These are phyloP conservation scores for Chlamydomonas asymmetrica DNA, from an alignment of 139 green algal species.

Conservation along the genomic window DNA sequence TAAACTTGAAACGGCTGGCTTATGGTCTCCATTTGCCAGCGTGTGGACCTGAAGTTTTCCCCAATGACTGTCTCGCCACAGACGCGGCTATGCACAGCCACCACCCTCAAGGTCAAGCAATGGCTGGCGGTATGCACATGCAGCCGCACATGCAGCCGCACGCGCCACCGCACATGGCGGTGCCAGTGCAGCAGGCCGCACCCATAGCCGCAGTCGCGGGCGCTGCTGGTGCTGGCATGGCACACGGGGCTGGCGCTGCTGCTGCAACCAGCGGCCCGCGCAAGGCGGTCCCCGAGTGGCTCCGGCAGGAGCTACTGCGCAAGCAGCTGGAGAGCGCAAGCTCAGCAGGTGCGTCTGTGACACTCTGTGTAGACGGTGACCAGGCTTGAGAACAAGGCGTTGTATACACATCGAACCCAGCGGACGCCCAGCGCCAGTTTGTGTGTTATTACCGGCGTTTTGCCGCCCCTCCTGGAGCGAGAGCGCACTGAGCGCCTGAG, in stretches of 20 bases:
- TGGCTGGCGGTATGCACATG: background rate
- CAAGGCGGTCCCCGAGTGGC: conserved; percentile 46
- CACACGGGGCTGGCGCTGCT: background rate
- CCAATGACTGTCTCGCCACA: no score
- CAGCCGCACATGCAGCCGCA: background rate
- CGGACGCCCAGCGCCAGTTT: background rate
- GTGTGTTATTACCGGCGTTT: background rate
- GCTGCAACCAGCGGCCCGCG: background rate
- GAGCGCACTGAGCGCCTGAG: background rate
- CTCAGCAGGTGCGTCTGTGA: conserved; percentile 6
- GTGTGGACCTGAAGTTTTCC: no score
- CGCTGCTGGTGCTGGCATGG: background rate
- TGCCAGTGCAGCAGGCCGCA: background rate
- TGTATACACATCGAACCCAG: background rate
- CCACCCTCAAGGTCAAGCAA: background rate
- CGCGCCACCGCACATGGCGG: background rate
- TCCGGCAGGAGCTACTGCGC: conserved; percentile 47
- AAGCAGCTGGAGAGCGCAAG: conserved; percentile 30
- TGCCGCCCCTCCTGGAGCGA: background rate
- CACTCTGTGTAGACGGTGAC: background rate
- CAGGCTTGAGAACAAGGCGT: background rate
- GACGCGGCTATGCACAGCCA: background rate
- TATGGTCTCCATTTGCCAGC: no score
- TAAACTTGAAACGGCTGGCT: no score
- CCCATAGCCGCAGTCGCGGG: background rate